These are phyloP conservation scores for Isabelozyma rhagii DNA, from an alignment of 805 yeast species.

Conservation along the genomic window DNA sequence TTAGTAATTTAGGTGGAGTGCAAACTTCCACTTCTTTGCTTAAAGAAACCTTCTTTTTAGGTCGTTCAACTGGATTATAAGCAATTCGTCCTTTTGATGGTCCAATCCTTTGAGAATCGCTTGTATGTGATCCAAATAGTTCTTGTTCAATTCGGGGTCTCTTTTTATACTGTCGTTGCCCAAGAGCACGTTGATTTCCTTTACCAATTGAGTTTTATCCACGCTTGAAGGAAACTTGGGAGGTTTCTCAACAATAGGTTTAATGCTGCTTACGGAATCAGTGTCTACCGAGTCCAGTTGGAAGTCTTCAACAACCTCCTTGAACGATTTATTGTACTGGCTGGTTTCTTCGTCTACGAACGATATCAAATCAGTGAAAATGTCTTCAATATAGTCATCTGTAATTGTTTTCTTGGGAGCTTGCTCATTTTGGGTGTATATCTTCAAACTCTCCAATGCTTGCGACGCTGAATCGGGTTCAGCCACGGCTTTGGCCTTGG, in stretches of 20 bases:
- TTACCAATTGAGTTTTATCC: slow-evolving; percentile 4
- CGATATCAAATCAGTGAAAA: slow-evolving; percentile 18
- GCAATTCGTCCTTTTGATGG: slow-evolving; percentile 15
- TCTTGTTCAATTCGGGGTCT: not conserved
- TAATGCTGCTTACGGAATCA: not conserved
- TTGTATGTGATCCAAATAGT: slow-evolving; percentile 8
- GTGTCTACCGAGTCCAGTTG: slow-evolving; percentile 4
- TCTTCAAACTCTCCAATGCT: not conserved
- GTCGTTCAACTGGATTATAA: slow-evolving; percentile 19
- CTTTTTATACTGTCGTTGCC: not conserved
- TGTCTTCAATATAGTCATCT: slow-evolving; percentile 14
- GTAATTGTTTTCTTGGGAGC: slow-evolving; percentile 5
- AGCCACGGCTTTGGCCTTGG: slow-evolving; percentile 7
- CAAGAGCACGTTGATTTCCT: slow-evolving; percentile 11
- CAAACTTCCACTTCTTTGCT: too few species aligned
- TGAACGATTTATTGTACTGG: slow-evolving; percentile 19
- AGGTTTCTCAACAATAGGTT: not conserved
- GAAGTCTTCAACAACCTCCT: slow-evolving; percentile 11
- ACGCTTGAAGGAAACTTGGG: slow-evolving; percentile 7
- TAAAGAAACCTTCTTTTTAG: slow-evolving; percentile 9
- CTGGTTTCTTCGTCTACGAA: slow-evolving; percentile 17
- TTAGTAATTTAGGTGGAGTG: too few species aligned
- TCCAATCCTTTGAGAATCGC: slow-evolving; percentile 9
- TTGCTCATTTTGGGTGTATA: not conserved
- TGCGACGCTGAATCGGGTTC: not conserved